These are phyloP conservation scores for Scedosporium minutisporum DNA, from an alignment of 2,329 filamentous ascomycete genomes.

Conservation along the genomic window DNA sequence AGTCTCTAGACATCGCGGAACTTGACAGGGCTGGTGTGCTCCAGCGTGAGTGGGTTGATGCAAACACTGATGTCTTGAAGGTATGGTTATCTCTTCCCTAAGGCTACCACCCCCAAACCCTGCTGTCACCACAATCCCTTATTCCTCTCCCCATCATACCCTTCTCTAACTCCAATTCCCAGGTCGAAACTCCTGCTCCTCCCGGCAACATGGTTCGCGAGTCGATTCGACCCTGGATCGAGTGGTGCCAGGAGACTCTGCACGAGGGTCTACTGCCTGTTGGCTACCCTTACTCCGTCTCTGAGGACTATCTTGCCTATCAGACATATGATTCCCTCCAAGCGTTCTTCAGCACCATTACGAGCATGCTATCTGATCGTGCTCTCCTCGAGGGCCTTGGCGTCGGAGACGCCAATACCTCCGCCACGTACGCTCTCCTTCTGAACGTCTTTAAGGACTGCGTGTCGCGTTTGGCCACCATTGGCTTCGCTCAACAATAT, in stretches of 20 bases:
- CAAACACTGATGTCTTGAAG: constrained; percentile 15
- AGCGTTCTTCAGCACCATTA: constrained; percentile 76
- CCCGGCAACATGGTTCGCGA: constrained; percentile 9
- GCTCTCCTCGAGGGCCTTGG: constrained; percentile 75
- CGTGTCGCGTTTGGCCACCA: constrained; percentile 72
- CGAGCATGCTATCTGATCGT: constrained; percentile 67
- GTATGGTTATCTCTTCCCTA: constrained; percentile 12
- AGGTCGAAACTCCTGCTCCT: neutral
- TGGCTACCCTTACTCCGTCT: constrained; percentile 83
- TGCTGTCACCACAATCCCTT: neutral
- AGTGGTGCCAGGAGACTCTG: constrained; percentile 33
- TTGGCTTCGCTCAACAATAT: constrained; percentile 73
- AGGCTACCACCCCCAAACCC: neutral
- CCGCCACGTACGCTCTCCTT: constrained; percentile 71
- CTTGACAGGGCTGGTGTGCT: constrained; percentile 27
- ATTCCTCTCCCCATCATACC: neutral
- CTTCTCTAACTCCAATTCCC: neutral
- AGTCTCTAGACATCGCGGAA: constrained; percentile 22
- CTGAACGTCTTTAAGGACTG: constrained; percentile 76
- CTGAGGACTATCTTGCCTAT: constrained; percentile 71
- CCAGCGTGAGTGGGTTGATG: constrained; percentile 24
- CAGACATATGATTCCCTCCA: constrained; percentile 66
- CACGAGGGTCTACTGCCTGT: constrained; percentile 70
- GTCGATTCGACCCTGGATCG: constrained; percentile 18
- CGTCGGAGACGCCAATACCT: constrained; percentile 69